Conservation (phyloP, 345 rosid genomes). For the Salix suchowensis region DNA sequence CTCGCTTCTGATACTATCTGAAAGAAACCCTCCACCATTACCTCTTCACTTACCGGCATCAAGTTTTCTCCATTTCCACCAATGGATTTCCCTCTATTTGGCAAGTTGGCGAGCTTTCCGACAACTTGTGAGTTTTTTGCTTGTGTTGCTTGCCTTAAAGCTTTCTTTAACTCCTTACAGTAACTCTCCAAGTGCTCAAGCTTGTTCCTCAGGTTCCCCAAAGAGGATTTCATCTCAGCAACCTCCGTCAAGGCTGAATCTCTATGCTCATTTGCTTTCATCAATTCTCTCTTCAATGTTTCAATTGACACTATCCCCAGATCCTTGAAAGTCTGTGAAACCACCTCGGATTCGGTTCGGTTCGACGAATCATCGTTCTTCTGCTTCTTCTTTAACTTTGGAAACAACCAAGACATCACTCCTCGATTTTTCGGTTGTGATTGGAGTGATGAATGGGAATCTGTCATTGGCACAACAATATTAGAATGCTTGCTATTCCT, state of each 20-base stretch:
- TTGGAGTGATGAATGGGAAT: conserved; percentile 55
- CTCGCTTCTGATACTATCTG: conserved; percentile 93
- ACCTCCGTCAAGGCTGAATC: conserved; percentile 74
- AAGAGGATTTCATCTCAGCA: conserved; percentile 68
- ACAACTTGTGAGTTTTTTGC: conserved; percentile 26
- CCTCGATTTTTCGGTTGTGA: conserved; percentile 59
- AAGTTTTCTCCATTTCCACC: conserved; percentile 31
- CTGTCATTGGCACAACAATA: conserved; percentile 65
- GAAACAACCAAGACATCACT: conserved; percentile 77
- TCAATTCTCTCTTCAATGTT: conserved; percentile 62
- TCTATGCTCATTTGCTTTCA: conserved; percentile 68
- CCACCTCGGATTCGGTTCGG: conserved; percentile 73
- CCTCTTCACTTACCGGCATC: conserved; percentile 86
- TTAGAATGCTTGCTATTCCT: conserved; percentile 55
- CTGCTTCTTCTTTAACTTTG: conserved; percentile 67
- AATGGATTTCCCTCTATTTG: conserved; percentile 33
- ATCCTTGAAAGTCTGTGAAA: conserved; percentile 60
- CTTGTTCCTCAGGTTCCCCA: conserved; percentile 69
- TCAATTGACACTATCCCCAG: conserved; percentile 53
- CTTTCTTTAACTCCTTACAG: conserved; percentile 77
- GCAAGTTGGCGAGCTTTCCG: conserved; percentile 34
- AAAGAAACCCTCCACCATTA: conserved; percentile 84
- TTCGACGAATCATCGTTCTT: conserved; percentile 59
- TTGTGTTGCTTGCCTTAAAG: conserved; percentile 59
- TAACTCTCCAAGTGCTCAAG: conserved; percentile 78